Conservation (phyloP, 257 asterid genomes). For the Solanum pinnatisectum region DNA sequence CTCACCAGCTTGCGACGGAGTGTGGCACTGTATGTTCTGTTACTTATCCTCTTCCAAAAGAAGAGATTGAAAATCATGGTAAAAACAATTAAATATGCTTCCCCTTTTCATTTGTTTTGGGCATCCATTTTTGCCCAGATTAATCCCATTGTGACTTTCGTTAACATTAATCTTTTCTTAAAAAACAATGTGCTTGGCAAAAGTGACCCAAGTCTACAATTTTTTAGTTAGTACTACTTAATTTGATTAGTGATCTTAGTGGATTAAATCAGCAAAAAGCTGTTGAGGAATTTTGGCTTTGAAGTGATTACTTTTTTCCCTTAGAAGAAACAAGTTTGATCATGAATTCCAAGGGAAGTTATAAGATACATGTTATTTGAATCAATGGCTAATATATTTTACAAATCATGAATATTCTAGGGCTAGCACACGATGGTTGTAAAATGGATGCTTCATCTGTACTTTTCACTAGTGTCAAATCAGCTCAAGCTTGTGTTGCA, state of each 20-base stretch:
- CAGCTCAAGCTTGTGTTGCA: slow-evolving; percentile 87
- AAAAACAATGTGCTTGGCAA: neutral
- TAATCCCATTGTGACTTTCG: neutral
- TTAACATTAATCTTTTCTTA: neutral
- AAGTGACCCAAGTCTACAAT: neutral
- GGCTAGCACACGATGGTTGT: slow-evolving; percentile 87
- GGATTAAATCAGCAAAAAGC: neutral
- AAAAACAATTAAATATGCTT: slow-evolving; percentile 10
- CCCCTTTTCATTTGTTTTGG: neutral
- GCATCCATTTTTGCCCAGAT: neutral
- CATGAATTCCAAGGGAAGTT: neutral
- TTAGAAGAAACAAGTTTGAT: neutral
- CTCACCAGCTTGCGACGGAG: slow-evolving; percentile 53
- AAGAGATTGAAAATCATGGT: slow-evolving; percentile 74
- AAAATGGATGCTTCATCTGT: slow-evolving; percentile 64
- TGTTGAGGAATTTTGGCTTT: neutral
- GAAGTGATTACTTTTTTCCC: neutral
- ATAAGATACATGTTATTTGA: neutral
- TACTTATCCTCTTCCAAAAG: slow-evolving; percentile 74
- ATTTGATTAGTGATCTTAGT: neutral
- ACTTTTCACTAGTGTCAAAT: slow-evolving; percentile 72
- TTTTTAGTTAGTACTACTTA: neutral
- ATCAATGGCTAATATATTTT: neutral
- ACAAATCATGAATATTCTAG: slow-evolving; percentile 23
- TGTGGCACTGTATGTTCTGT: slow-evolving; percentile 58